Evolutionary conservation across 192 early-diverging fungal species (phyloP), one percentile per base, ranked within the genome.

Genomic region (Umbelopsis sp.): DNA sequence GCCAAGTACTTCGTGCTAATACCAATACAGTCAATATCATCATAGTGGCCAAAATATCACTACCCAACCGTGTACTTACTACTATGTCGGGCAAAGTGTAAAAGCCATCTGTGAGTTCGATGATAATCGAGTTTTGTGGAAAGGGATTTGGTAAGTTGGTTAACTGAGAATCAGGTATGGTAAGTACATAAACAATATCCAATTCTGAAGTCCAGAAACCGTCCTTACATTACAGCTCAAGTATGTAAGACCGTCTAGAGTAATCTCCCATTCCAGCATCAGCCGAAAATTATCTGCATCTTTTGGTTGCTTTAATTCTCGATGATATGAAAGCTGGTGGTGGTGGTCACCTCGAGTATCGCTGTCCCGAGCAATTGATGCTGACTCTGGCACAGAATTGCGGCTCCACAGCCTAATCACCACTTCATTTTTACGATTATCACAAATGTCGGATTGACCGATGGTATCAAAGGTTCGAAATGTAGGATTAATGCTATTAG

Each of bases 41-140:
- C n/a, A n/a, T n/a, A n/a, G n/a, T n/a, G n/a, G n/a, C n/a, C n/a
- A n/a, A n/a, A n/a, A n/a, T 38, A 72, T 74, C 2, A 69, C 65
- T 52, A 66, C 22, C 1, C 1, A 6, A 11, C 12, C 36, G 12
- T 41, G 38, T 11, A 43, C 49, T 45, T 41, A 77, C 80, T 16
- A 74, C 83, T 14, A 81, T 76, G 38, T 86, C 84, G 0, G 84
- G 77, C 17, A 82, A 79, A 14, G 82, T 81, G 59, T 86, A 86
- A 56, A 77, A 84, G 0, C 84, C 84, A 72, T 82, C 75, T 2
- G 80, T 69, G 8, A 86, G 73, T 45, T 77, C 78, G 73, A 84
- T 81, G 17, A 84, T 47, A 12, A 86, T 74, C 0, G 79, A 82
- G 59, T 86, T 86, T 62, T 80, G 66, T 45, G 84, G 84, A 51